Conservation (phyloP, 257 asterid genomes). For the Salvia rosmarinus region DNA sequence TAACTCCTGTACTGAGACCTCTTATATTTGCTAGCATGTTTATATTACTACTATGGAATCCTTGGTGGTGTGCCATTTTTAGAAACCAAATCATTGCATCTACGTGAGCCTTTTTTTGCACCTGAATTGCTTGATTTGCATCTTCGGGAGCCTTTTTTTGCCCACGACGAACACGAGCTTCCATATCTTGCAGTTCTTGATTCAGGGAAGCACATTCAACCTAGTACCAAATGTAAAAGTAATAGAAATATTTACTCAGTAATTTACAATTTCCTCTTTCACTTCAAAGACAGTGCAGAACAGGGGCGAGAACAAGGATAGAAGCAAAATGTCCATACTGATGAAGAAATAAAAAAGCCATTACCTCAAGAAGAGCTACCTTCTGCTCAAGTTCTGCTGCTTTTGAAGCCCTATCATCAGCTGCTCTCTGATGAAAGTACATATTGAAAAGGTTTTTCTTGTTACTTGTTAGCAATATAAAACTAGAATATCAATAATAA, state of each 20-base stretch:
- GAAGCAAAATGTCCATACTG: constrained; percentile 13
- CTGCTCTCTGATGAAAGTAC: constrained; percentile 71
- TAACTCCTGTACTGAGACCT: not conserved
- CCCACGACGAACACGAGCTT: constrained; percentile 89
- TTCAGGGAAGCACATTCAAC: constrained; percentile 91
- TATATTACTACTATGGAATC: constrained; percentile 1
- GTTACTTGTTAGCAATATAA: constrained; percentile 24
- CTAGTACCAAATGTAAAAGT: constrained; percentile 45
- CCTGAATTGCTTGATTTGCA: constrained; percentile 94
- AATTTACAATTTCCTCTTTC: constrained; percentile 27
- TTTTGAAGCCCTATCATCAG: constrained; percentile 92
- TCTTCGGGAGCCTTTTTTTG: constrained; percentile 93
- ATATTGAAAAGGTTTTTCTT: constrained; percentile 24
- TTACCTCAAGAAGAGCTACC: constrained; percentile 96
- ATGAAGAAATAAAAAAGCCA: constrained; percentile 30
- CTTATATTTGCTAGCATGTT: not conserved
- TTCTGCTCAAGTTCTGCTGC: constrained; percentile 98
- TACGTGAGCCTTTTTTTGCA: constrained; percentile 39
- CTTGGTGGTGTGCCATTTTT: not conserved
- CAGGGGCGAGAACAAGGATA: constrained; percentile 26
- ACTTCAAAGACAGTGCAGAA: constrained; percentile 21
- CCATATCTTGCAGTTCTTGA: constrained; percentile 98
- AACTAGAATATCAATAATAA: constrained; percentile 8
- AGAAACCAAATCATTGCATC: constrained; percentile 16
- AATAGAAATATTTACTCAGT: constrained; percentile 12